These are phyloP conservation scores for Backusella circina DNA, from an alignment of 192 early-diverging fungal species.

Conservation along the genomic window DNA sequence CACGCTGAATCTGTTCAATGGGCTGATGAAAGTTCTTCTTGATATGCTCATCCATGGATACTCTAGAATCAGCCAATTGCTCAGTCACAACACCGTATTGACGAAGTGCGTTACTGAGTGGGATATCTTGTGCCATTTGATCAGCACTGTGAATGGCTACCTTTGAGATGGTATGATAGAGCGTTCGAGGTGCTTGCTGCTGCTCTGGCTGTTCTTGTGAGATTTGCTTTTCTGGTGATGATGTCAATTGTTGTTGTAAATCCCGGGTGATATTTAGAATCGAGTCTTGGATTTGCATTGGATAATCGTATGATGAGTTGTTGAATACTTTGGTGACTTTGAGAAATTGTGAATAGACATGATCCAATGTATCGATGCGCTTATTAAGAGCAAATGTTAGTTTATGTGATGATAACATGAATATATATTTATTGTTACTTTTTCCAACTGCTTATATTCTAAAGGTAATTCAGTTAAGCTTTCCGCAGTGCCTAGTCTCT, in stretches of 20 bases:
- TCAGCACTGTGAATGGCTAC: neutral
- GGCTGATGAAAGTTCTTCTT: neutral
- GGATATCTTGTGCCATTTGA: neutral
- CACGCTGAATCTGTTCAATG: neutral
- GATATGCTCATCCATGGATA: neutral
- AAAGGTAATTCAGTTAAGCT: neutral
- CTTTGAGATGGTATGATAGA: neutral
- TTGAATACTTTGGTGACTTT: neutral
- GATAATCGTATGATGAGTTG: neutral
- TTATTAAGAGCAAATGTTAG: neutral
- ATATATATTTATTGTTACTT: neutral
- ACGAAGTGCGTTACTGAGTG: neutral
- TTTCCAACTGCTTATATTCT: neutral
- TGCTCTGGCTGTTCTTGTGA: neutral
- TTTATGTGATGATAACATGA: neutral
- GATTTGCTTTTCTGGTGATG: neutral
- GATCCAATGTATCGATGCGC: neutral
- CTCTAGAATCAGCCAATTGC: neutral
- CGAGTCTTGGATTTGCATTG: neutral
- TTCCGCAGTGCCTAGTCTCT: neutral
- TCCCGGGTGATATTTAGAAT: neutral
- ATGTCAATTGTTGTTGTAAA: neutral
- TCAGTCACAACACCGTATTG: neutral
- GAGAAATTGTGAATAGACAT: neutral
- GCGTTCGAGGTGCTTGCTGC: neutral